These are phyloP conservation scores for Saccharomycopsis sp. DNA, from an alignment of 805 yeast genomes.

Conservation along the genomic window DNA sequence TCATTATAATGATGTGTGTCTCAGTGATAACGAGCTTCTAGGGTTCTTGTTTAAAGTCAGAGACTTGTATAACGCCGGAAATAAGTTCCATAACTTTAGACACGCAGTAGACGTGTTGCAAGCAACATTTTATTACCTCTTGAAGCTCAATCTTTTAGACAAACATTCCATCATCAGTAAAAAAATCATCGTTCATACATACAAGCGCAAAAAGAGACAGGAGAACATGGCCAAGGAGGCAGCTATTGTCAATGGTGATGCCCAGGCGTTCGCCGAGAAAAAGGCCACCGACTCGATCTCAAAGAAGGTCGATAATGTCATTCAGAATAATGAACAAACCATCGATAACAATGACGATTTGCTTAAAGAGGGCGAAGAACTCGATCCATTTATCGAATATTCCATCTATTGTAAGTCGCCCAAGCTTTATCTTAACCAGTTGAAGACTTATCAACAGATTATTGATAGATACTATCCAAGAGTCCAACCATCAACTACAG, in stretches of 20 bases:
- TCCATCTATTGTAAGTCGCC: slow-evolving; percentile 12
- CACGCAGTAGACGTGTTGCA: slow-evolving; percentile 96
- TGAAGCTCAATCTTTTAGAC: slow-evolving; percentile 26
- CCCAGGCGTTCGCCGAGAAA: background rate
- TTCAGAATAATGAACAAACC: slow-evolving; percentile 15
- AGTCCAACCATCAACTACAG: background rate
- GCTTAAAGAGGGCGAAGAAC: slow-evolving; percentile 16
- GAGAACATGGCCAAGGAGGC: background rate
- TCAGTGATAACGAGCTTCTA: slow-evolving; percentile 42
- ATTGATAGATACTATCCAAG: slow-evolving; percentile 12
- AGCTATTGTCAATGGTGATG: no score
- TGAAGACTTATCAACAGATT: slow-evolving; percentile 11
- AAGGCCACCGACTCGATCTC: background rate
- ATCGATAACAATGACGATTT: slow-evolving; percentile 22
- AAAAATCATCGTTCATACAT: slow-evolving; percentile 13
- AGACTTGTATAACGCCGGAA: slow-evolving; percentile 74
- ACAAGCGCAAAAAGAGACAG: background rate
- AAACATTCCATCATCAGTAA: slow-evolving; percentile 14
- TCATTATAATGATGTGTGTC: slow-evolving; percentile 23
- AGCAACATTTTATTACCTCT: slow-evolving; percentile 66
- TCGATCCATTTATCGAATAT: slow-evolving; percentile 20
- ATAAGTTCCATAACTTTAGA: slow-evolving; percentile 90
- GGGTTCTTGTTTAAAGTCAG: slow-evolving; percentile 62
- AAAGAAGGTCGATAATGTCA: background rate
- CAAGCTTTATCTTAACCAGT: slow-evolving; percentile 13